Base-by-base conservation (phyloP, 129 eudicot species). In the Saussurea involucrata region DNA sequence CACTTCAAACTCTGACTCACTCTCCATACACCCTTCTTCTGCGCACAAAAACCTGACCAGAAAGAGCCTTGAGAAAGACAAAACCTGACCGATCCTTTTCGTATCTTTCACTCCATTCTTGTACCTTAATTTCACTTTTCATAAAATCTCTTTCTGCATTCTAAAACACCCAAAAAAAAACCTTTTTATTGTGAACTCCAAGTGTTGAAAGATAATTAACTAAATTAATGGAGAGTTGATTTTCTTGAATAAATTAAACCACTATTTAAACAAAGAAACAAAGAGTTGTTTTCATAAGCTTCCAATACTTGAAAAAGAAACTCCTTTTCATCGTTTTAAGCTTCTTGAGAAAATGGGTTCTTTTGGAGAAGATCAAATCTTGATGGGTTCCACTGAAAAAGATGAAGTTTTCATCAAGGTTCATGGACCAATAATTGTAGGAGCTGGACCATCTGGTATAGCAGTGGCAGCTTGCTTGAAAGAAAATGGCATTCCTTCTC, bases 371-470 rank as follows among this genome's bases (percentile, higher is more conserved):
- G 60, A 49, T 49, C 21, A 36, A 49, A 20, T 63, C 71, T 37
- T 57, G 71, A 88, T 88, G 92, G 76, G 79, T 69, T 85, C 85
- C 36, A 71, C 68, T 36, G 77, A 84, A 72, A 78, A 74, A 81
- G 72, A 67, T 25, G 84, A 80, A n/a, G 73, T 85, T 11, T 74
- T 75, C 53, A 42, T 65, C 18, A 73, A 74, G 53, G 79, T 79
- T 37, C 66, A 87, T 22, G 97, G 92, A 3, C 97, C 97, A 29
- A 92, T 92, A 25, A 92, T 92, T 25, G 87, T 92, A 24, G 97
- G 97, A 5, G 97, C 90, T 20, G 97, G 97, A 4, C 97, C 97
- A 22, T 89, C 97, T 25, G 97, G 97, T 37, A 63, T 92, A 29
- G 93, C 97, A 15, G 89, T 82, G 17, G 76, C 96, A 17, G 97